Percentiles rank a stretch among this genome's conserved stretches.
Evolutionary conservation across 2,329 filamentous ascomycete genomes (phyloP).

Genomic region (Aspergillus amoenus): DNA sequence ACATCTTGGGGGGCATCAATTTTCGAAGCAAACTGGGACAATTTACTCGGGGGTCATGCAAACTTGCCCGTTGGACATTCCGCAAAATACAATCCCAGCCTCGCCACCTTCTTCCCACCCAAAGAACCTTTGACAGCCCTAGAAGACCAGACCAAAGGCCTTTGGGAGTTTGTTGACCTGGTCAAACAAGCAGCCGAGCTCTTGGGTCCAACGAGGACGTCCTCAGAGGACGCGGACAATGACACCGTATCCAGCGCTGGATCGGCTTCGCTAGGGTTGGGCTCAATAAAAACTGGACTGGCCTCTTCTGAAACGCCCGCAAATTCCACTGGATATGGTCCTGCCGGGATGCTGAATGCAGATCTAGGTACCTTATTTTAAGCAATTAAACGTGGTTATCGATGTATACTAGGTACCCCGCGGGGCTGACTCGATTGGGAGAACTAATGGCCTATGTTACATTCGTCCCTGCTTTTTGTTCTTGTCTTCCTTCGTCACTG

Average conservation of each 20-base stretch:
- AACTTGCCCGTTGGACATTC: conserved; percentile 35
- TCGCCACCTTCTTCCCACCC: conserved; percentile 38
- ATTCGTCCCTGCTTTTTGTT: background rate
- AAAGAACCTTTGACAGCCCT: conserved; percentile 12
- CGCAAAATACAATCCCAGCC: conserved; percentile 31
- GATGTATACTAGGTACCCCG: background rate
- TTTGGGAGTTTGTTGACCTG: conserved; percentile 36
- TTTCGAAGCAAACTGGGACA: conserved; percentile 43
- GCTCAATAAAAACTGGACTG: background rate
- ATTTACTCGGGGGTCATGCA: conserved; percentile 36
- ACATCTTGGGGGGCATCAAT: conserved; percentile 41
- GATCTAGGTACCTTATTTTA: conserved; percentile 33
- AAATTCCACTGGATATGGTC: conserved; percentile 1
- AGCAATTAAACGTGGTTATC: background rate
- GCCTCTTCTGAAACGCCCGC: conserved; percentile 9
- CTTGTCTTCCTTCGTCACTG: background rate
- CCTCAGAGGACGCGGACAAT: background rate
- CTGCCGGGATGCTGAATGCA: conserved; percentile 18
- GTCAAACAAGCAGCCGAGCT: conserved; percentile 36
- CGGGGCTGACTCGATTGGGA: background rate
- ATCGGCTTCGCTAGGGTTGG: background rate
- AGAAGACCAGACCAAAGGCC: conserved; percentile 26
- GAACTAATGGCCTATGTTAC: conserved; percentile 4
- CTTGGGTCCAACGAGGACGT: conserved; percentile 24
- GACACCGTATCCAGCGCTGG: background rate